These are phyloP conservation scores for Torulaspora indica DNA, from an alignment of 805 yeast species.

Conservation along the genomic window DNA sequence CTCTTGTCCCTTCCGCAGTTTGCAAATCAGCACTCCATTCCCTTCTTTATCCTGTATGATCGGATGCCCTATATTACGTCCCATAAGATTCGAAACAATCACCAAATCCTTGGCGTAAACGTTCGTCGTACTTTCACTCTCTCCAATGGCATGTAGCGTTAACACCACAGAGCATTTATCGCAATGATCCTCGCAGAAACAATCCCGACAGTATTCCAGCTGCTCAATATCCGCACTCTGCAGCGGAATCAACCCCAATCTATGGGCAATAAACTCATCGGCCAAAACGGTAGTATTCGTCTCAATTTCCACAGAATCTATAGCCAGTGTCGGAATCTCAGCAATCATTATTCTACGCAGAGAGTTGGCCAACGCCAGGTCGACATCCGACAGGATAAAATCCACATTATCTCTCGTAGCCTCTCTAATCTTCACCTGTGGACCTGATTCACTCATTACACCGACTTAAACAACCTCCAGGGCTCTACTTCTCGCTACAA, in stretches of 20 bases:
- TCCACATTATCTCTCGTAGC: conserved; percentile 85
- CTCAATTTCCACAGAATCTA: conserved; percentile 92
- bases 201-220: conserved; percentile 84
- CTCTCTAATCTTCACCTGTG: conserved; percentile 83
- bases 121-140: conserved; percentile 79
- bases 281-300: conserved; percentile 91
- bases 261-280: conserved; percentile 92
- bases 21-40: conserved; percentile 87
- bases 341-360: conserved; percentile 87
- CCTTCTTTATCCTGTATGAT: conserved; percentile 70
- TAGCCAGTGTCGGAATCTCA: conserved; percentile 95
- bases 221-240: conserved; percentile 79
- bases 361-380: conserved; percentile 86
- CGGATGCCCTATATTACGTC: conserved; percentile 67
- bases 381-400: conserved; percentile 81
- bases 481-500: background rate
- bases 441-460: conserved; percentile 40
- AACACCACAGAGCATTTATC: conserved; percentile 89
- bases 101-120: conserved; percentile 81
- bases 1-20: conserved; percentile 89
- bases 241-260: conserved; percentile 88
- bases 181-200: conserved; percentile 97
- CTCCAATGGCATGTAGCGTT: conserved; percentile 82
- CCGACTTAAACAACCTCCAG: background rate
- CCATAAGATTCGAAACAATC: conserved; percentile 39